phyloP scores from a whole-genome alignment of 192 early-diverging fungal genomes.

The Helicostylum pulchrum region DNA sequence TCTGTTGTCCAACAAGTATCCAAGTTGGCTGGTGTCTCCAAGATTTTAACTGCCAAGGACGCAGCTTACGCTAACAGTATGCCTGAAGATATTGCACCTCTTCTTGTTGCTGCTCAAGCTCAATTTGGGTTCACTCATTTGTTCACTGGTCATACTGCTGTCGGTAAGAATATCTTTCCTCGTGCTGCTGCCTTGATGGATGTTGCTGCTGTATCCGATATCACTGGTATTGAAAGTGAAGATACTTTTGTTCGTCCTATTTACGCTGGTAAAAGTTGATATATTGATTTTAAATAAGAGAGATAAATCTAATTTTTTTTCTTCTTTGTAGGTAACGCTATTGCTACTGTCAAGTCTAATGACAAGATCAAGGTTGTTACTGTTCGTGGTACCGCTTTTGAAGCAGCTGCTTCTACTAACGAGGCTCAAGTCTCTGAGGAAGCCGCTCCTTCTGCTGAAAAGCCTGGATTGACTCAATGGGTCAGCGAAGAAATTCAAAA shows the following conservation, averaged over 20 bases:
- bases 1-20: conserved; percentile 59
- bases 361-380: conserved; percentile 88
- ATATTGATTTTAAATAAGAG: not conserved
- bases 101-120: conserved; percentile 72
- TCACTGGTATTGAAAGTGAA: conserved; percentile 69
- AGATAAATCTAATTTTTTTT: conserved; percentile 3
- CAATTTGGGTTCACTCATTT: conserved; percentile 76
- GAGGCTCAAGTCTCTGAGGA: conserved; percentile 62
- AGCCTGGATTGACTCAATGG: conserved; percentile 67
- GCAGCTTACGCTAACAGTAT: conserved; percentile 72
- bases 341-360: conserved; percentile 90
- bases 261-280: conserved; percentile 80
- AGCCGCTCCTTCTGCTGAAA: conserved; percentile 63
- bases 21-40: conserved; percentile 65
- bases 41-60: conserved; percentile 85
- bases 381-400: conserved; percentile 89
- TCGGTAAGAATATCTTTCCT: conserved; percentile 93
- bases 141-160: conserved; percentile 81
- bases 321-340: conserved; percentile 73
- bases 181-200: conserved; percentile 91
- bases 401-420: conserved; percentile 52
- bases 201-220: conserved; percentile 88
- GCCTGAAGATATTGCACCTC: conserved; percentile 77
- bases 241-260: conserved; percentile 96
- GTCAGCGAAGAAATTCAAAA: conserved; percentile 86